Evolutionary conservation across 176 grass and related monocot species (phyloP), one percentile per base, ranked within the genome.

Genomic region (Zea mays): DNA sequence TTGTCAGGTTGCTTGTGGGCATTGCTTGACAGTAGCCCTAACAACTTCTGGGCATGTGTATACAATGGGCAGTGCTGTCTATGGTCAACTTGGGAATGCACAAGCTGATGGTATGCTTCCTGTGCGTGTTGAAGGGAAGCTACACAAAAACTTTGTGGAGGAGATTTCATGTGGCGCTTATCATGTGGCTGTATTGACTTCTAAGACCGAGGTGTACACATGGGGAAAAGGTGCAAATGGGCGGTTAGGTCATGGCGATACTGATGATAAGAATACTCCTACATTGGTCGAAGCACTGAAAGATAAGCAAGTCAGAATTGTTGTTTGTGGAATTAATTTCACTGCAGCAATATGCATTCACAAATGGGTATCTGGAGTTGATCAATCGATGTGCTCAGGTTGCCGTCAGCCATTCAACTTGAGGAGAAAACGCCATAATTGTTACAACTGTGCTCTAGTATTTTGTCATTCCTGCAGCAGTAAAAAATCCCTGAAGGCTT

Each of bases 151-250:
- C 61, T 98, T 98, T 72, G 96, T 98, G n/a, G 96, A 98, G 81
- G 96, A 98, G 74, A 94, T 98, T 55, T 92, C 92, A 27, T 98
- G 92, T 85, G 96, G 96, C 44, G 96, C 92, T 69, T 98, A 98
- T 84, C 96, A 98, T 78, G 89, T 98, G 52, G 96, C 89, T 52
- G 87, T 95, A 43, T 78, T 98, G 75, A 98, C 96, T 41, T 98
- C 96, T 68, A 93, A 78, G 74, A 95, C 92, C 2, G 96, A 98
- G 81, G 92, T 98, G 40, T 98, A 92, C 81, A 98, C 96, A 12
- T 98, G 96, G 96, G 96, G 96, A 20, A 98, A 98, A 92, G 96
- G 96, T 61, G 89, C 89, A 82, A 92, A 98, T 92, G 92, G 96
- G 19, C 73, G 96, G 73, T 87, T 98, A 87, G 96, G 96, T 77